Evolutionary conservation across 2,329 filamentous ascomycete genomes (phyloP), one percentile per base, ranked within the genome.

Genomic region (Emergomyces orientalis): DNA sequence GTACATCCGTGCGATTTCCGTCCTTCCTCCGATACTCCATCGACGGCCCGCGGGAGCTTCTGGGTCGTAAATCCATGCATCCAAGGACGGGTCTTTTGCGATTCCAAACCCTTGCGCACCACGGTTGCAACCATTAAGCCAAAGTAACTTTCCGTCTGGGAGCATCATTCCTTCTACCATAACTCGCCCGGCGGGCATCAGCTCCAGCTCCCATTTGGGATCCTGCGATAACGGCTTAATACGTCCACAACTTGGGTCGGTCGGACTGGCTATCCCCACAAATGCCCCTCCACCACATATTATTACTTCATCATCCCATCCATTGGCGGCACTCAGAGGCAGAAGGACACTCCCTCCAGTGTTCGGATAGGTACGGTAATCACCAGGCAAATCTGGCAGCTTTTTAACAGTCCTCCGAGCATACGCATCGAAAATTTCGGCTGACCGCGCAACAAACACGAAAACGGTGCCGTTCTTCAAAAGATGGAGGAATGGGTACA

Each of bases 401-500:
- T 70, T 71, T 63, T 78, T 78, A 61, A 81, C 74, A 14, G 80
- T 77, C 3, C 70, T 71, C 63, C 80, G 80, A 54, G 73, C 73
- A 43, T 67, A 71, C 30, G 82, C 78, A 67, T 84, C 79, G 72
- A 85, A 85, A 61, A 82, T 75, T 67, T 86, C 80, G 5, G 81
- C 80, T 25, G 81, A 81, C 69, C 83, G 85, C 41, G 83, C 75
- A 19, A 78, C 77, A 69, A 84, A 84, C 63, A 86, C 75, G 69
- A 85, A 86, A 4, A 86, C 71, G 45, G 74, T 80, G 13, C 84
- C 83, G 69, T 85, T 79, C 41, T 76, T 79, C 45, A 87, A 76
- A 1, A 86, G 75, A 68, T 86, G 83, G 37, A 86, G 73, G 71
- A 86, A 86, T 2, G 84, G 84, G 68, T 86, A 86, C 83, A 85